Base-by-base conservation (phyloP, 1,284 basidiomycete genomes). In the Austroboletus olivaceoglutinosus region DNA sequence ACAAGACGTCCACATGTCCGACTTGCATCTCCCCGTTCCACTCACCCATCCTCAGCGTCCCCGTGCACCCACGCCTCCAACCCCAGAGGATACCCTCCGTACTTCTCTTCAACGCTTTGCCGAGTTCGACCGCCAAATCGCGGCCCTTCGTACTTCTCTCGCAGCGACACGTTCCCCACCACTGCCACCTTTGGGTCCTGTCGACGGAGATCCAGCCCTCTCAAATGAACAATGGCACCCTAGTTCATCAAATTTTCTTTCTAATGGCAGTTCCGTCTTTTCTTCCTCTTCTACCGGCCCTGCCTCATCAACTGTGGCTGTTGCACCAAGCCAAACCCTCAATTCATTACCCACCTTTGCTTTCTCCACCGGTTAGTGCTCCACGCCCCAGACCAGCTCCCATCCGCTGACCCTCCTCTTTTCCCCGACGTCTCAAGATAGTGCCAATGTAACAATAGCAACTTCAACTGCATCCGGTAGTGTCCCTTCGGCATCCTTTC, bases 91-190 rank as follows among this genome's bases (percentile, higher is more conserved):
- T 16, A 60, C 67, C 27, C 73, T 76, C 41, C 72, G 76, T 21
- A 58, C 73, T 12, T 76, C 80, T 3, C 60, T 82, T 44, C 76
- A 80, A 47, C 74, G 78, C 36, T 79, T 81, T 55, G 75, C 73
- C 61, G 72, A 73, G 23, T 80, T 82, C 52, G 77, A 82, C 58
- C 70, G 69, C 44, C 71, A 81, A 49, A 79, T 80, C 41, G 72
- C 76, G 48, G 68, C 68, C 25, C 57, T 79, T 52, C 71, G 75
- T 36, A 68, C 68, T 47, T 70, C 74, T 12, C 63, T 65, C 19
- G 65, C 53, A 37, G 63, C 64, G 29, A 68, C 74, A 40, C 65
- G 63, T 36, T 66, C 70, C 15, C 59, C 69, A 21, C 65, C 70
- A 34, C 63, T 70, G 42, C 75, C 70, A 31, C 73, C 69, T 6